Conservation (phyloP, 331 rosid species). For the Acacia pycnantha region DNA sequence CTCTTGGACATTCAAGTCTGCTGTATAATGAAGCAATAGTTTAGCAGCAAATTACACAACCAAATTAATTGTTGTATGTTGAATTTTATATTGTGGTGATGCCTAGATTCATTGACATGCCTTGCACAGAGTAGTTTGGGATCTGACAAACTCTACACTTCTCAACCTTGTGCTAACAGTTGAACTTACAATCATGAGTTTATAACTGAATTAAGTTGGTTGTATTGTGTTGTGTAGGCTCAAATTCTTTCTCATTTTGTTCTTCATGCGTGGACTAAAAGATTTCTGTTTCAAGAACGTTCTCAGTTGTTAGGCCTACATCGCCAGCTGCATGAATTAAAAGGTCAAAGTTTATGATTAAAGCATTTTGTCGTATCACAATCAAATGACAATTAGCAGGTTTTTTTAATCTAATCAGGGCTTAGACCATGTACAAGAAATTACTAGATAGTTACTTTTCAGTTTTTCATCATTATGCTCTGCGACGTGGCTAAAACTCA, state of each 20-base stretch:
- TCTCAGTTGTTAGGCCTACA: constrained; percentile 9
- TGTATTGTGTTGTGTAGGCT: background rate
- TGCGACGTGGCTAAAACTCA: background rate
- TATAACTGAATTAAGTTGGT: background rate
- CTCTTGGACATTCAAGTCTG: background rate
- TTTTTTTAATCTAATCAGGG: background rate
- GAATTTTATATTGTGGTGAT: background rate
- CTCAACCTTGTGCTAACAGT: background rate
- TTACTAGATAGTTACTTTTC: background rate
- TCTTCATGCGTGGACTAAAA: background rate
- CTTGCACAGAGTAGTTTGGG: background rate
- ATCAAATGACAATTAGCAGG: background rate
- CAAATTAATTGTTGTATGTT: background rate
- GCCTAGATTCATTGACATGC: background rate
- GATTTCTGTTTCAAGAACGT: constrained; percentile 10
- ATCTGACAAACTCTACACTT: background rate
- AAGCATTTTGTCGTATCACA: background rate
- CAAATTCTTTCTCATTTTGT: background rate
- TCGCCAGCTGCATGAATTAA: background rate
- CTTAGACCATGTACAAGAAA: background rate
- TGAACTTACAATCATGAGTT: background rate
- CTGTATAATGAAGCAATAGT: background rate
- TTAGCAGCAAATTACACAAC: background rate
- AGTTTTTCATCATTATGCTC: background rate
- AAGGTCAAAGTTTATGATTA: constrained; percentile 14